phyloP scores from a whole-genome alignment of 441 rosid species.

The Jatropha multifida region DNA sequence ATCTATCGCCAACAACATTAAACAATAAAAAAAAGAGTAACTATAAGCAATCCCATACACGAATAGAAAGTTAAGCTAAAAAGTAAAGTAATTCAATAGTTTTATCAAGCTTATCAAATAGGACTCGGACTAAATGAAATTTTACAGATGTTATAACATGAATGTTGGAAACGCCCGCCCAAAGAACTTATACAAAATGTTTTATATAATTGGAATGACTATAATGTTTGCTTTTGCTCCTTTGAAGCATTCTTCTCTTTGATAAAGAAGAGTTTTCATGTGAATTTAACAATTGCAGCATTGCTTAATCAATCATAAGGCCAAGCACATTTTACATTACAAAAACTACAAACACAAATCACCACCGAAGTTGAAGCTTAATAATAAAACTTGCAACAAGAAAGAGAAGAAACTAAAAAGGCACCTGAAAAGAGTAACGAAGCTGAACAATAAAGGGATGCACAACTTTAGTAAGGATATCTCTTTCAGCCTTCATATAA shows the following conservation, averaged over 20 bases:
- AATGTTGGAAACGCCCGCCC: background rate
- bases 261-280: background rate
- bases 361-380: no score
- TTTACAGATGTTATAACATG: no score
- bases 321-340: no score
- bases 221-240: background rate
- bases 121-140: background rate
- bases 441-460: constrained; percentile 75
- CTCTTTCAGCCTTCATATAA: constrained; percentile 76
- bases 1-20: background rate
- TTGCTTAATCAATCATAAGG: background rate
- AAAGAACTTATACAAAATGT: background rate
- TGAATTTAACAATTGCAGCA: background rate
- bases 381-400: background rate
- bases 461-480: constrained; percentile 64
- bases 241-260: background rate
- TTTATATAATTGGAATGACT: background rate
- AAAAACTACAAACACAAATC: no score
- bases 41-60: background rate
- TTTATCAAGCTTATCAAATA: background rate
- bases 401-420: background rate
- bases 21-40: background rate
- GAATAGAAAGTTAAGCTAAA: background rate
- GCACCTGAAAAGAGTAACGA: constrained; percentile 74
- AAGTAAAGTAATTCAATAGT: background rate